phyloP scores from a whole-genome alignment of 805 yeast species.

The Jamesozyma piceae region DNA sequence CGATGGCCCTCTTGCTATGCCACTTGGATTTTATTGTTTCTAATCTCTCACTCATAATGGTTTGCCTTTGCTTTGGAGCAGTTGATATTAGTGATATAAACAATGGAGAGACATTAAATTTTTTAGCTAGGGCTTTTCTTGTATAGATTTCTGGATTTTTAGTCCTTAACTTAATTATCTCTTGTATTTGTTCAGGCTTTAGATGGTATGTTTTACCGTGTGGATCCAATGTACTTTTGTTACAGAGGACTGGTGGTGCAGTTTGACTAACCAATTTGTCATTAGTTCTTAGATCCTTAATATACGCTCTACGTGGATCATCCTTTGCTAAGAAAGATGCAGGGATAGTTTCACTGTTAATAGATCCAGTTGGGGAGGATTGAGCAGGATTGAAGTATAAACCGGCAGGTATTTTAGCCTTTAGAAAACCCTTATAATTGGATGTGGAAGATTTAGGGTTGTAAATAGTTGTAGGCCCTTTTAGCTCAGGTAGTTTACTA shows the following conservation, averaged over 20 bases:
- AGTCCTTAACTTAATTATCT: slow-evolving; percentile 47
- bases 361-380: slow-evolving; percentile 45
- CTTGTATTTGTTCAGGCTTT: slow-evolving; percentile 46
- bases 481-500: slow-evolving; percentile 3
- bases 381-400: slow-evolving; percentile 56
- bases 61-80: slow-evolving; percentile 32
- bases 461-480: slow-evolving; percentile 30
- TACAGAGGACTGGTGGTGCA: slow-evolving; percentile 32
- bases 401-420: slow-evolving; percentile 43
- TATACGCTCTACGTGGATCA: slow-evolving; percentile 46
- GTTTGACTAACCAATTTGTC: slow-evolving; percentile 32
- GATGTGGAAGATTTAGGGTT: slow-evolving; percentile 56
- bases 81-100: slow-evolving; percentile 48
- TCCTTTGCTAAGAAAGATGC: slow-evolving; percentile 53
- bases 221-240: slow-evolving; percentile 14
- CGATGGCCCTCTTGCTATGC: slow-evolving; percentile 39
- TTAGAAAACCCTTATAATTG: slow-evolving; percentile 44
- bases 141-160: slow-evolving; percentile 57
- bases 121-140: slow-evolving; percentile 48
- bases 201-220: slow-evolving; percentile 40
- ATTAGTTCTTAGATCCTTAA: slow-evolving; percentile 15
- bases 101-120: slow-evolving; percentile 44
- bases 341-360: slow-evolving; percentile 47
- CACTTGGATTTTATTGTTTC: slow-evolving; percentile 38
- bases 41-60: slow-evolving; percentile 41